Evolutionary conservation across 805 yeast genomes (phyloP).

Genomic region (Lipomyces sp.): DNA sequence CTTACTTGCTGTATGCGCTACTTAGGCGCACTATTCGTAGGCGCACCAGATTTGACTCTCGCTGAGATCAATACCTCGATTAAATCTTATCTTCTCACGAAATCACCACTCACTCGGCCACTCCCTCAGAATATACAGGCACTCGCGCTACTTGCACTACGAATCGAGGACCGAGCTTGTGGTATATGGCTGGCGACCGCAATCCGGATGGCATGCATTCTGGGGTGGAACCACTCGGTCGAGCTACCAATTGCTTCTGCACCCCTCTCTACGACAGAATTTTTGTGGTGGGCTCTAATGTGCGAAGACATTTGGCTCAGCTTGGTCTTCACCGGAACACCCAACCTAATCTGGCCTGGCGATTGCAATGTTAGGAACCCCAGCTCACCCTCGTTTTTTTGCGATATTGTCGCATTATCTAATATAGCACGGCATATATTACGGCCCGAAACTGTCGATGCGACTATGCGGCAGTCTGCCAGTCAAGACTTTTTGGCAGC

Average conservation of each 20-base stretch:
- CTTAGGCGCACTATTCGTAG: slow-evolving; percentile 21
- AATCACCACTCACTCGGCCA: slow-evolving; percentile 24
- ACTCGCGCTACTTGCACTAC: slow-evolving; percentile 22
- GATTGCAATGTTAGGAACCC: slow-evolving; percentile 22
- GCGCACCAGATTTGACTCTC: slow-evolving; percentile 10
- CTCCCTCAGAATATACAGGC: slow-evolving; percentile 28
- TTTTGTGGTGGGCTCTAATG: slow-evolving; percentile 26
- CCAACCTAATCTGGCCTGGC: slow-evolving; percentile 15
- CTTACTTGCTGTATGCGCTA: slow-evolving; percentile 27
- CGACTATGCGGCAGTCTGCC: not conserved
- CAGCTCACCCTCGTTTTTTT: slow-evolving; percentile 16
- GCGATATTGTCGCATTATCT: slow-evolving; percentile 19
- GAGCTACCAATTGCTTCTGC: slow-evolving; percentile 5
- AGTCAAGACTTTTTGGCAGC: slow-evolving; percentile 19
- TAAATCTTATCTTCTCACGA: slow-evolving; percentile 23
- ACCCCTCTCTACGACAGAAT: slow-evolving; percentile 23
- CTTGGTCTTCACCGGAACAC: slow-evolving; percentile 23
- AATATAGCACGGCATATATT: slow-evolving; percentile 15
- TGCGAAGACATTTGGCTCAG: slow-evolving; percentile 28
- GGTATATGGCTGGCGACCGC: slow-evolving; percentile 24
- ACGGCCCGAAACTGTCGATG: slow-evolving; percentile 22
- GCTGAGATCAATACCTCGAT: slow-evolving; percentile 14
- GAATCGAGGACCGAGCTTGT: slow-evolving; percentile 21
- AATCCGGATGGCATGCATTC: slow-evolving; percentile 24
- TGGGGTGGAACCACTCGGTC: slow-evolving; percentile 25